These are phyloP conservation scores for Vanilla planifolia DNA, from an alignment of 106 monocot species.

Conservation along the genomic window DNA sequence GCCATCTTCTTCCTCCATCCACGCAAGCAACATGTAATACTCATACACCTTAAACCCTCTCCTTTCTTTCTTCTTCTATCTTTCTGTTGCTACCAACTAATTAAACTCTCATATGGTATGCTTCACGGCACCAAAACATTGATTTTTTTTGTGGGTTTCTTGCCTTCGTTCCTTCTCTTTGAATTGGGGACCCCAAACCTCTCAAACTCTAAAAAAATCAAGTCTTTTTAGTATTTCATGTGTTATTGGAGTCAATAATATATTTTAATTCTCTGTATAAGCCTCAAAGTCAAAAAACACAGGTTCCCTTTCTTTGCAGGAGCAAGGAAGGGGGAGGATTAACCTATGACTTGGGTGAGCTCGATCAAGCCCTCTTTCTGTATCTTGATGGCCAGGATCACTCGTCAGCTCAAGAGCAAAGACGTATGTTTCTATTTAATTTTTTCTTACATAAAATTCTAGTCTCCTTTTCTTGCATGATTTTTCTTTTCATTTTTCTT, in stretches of 20 bases:
- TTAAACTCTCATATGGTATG: too few species aligned
- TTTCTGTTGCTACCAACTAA: neutral
- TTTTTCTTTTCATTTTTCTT: constrained; percentile 1
- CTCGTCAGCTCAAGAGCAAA: constrained; percentile 62
- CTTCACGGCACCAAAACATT: too few species aligned
- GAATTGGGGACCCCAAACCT: too few species aligned
- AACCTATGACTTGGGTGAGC: constrained; percentile 69
- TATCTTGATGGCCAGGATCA: constrained; percentile 79
- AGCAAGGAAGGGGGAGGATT: constrained; percentile 29
- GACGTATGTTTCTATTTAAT: constrained; percentile 43
- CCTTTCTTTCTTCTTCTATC: neutral
- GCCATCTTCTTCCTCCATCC: constrained; percentile 28
- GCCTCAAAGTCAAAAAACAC: too few species aligned
- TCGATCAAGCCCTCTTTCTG: constrained; percentile 87
- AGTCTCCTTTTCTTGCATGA: neutral
- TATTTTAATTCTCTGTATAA: too few species aligned
- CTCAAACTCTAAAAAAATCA: neutral
- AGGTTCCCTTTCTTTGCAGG: too few species aligned
- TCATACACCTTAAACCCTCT: neutral
- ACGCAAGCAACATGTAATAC: constrained; percentile 37
- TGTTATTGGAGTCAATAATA: neutral
- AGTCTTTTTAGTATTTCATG: neutral
- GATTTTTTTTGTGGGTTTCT: too few species aligned
- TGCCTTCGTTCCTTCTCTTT: too few species aligned
- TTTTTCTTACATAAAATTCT: too few species aligned